Conservation (phyloP, 2,329 filamentous ascomycete genomes). For the Calonectria montana region DNA sequence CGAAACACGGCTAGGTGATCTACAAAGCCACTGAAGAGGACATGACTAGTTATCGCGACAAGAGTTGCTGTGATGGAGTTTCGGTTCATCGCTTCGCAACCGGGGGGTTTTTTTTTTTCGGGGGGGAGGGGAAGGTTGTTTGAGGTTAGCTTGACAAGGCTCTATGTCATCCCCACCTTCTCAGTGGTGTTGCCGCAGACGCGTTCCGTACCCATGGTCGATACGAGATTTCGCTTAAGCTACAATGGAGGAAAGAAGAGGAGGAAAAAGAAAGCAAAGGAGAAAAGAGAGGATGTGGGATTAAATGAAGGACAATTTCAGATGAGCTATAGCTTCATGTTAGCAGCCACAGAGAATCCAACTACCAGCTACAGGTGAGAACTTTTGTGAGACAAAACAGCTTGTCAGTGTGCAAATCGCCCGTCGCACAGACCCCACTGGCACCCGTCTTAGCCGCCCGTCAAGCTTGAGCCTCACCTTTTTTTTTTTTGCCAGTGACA, state of each 20-base stretch:
- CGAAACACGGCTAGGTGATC: not conserved
- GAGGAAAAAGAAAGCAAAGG: not conserved
- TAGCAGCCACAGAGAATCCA: not conserved
- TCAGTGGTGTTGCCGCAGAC: not conserved
- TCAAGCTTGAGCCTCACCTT: constrained; percentile 26
- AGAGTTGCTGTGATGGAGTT: not conserved
- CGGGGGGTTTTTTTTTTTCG: not conserved
- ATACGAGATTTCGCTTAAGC: constrained; percentile 3
- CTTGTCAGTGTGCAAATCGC: not conserved
- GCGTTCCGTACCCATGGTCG: not conserved
- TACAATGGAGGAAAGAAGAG: not conserved
- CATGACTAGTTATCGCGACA: not conserved
- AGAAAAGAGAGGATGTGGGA: not conserved
- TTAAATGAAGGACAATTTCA: not conserved
- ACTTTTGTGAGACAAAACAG: constrained; percentile 5
- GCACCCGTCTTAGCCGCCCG: constrained; percentile 12
- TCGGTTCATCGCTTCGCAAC: not conserved
- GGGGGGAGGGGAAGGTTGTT: not conserved
- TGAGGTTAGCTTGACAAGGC: not conserved
- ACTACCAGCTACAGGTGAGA: not conserved
- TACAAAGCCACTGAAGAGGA: not conserved
- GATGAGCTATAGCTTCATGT: not conserved
- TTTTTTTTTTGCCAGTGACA: not conserved
- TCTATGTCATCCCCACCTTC: not conserved
- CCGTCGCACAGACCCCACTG: constrained; percentile 10